Base-by-base conservation (phyloP, 1,284 basidiomycete species). In the Sphagnurus paluster region DNA sequence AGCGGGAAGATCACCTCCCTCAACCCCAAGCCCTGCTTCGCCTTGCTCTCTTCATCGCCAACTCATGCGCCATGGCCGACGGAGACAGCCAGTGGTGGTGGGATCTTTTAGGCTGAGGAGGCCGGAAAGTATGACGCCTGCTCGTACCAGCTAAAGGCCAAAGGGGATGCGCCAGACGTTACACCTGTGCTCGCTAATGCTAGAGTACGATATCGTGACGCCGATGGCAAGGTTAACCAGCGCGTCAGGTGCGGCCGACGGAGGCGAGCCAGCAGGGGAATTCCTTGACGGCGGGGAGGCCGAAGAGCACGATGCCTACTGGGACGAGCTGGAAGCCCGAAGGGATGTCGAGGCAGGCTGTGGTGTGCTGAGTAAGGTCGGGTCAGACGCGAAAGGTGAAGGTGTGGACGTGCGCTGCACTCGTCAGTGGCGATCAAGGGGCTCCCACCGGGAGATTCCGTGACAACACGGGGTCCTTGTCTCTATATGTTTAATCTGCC, bases 281-380 rank as follows among this genome's bases (percentile, higher is more conserved):
- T 64, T 85, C 79, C 78, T 75, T 80, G 46, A 90, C 77, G 10
- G 89, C 83, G 10, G 91, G 64, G 7, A 93, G 71, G 10, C 88
- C 85, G n/a, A 87, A 44, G 9, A 74, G 68, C 85, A 93, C 87
- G 58, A 93, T 75, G 8, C 87, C 88, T 2, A 82, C 84, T 3
- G 87, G 89, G 6, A 90, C 80, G 24, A 90, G 74, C 57, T 90
- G 87, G 57, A 90, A 70, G 19, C 82, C 87, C 56, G 90, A 87
- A 0, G 87, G 86, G 44, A 90, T 77, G n/a, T 69, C 69, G 1
- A 72, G 61, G 9, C 76, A 75, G 2, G 64, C 58, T 1, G 60
- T 49, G 49, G 82, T 69, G 57, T 86, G 79, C 28, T 80, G 54
- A 20, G 77, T 72, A 40, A 87, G 72, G 11, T 84, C 87, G n/a